A percentile compares a stretch with the other conserved stretches of the same genome.
These are phyloP conservation scores for Artemisia tridentata DNA, from an alignment of 129 eudicot genomes.

Conservation along the genomic window DNA sequence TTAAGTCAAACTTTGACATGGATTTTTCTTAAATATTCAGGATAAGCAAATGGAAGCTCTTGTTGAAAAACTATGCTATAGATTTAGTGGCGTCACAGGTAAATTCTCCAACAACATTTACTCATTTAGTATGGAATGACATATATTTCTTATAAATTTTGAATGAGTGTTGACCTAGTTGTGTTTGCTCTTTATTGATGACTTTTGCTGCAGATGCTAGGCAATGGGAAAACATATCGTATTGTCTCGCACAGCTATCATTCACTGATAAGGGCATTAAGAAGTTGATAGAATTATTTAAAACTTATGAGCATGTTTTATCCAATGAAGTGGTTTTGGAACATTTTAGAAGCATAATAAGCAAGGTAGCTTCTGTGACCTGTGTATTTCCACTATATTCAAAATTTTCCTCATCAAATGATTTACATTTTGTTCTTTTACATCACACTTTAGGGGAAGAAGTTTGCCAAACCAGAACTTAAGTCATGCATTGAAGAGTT, in stretches of 20 bases:
- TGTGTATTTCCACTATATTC: not conserved
- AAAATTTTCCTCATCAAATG: not conserved
- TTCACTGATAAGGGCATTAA: slow-evolving; percentile 92
- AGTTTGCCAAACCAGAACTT: slow-evolving; percentile 89
- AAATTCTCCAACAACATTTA: not conserved
- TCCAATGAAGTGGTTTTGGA: slow-evolving; percentile 86
- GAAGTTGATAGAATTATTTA: slow-evolving; percentile 79
- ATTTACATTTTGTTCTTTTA: slow-evolving; percentile 5
- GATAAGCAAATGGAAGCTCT: slow-evolving; percentile 99
- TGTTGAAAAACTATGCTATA: slow-evolving; percentile 90
- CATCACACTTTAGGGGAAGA: slow-evolving; percentile 57
- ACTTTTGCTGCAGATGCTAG: slow-evolving; percentile 57
- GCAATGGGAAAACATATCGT: slow-evolving; percentile 91
- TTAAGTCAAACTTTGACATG: slow-evolving; percentile 1
- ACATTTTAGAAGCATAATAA: slow-evolving; percentile 74
- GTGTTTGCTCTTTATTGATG: slow-evolving; percentile 18
- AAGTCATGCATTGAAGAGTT: slow-evolving; percentile 83
- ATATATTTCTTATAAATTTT: not conserved
- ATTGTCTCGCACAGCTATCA: slow-evolving; percentile 89
- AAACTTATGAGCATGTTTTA: slow-evolving; percentile 81
- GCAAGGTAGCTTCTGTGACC: slow-evolving; percentile 49
- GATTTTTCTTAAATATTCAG: slow-evolving; percentile 31
- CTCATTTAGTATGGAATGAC: not conserved
- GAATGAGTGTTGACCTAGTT: not conserved
- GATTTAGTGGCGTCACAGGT: slow-evolving; percentile 94